Evolutionary conservation across 345 rosid genomes (phyloP).

Genomic region (Eucalyptus lansdowneana): DNA sequence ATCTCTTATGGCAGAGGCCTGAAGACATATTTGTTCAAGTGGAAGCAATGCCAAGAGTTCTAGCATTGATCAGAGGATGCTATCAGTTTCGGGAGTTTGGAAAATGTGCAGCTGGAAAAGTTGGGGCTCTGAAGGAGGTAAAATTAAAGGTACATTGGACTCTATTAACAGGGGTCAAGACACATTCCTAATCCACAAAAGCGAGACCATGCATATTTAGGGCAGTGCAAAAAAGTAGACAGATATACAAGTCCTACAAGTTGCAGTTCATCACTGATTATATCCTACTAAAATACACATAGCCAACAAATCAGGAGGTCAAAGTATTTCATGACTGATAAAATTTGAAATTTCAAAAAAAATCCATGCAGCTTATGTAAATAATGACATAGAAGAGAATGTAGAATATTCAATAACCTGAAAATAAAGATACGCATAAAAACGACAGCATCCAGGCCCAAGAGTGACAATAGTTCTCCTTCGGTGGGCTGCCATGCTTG

Average conservation of each 20-base stretch:
- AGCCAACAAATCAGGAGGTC: not conserved
- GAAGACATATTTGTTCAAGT: not conserved
- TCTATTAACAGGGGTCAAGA: not conserved
- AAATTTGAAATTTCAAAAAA: not conserved
- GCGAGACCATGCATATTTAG: not conserved
- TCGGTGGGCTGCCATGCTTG: slow-evolving; percentile 61
- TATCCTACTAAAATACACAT: not conserved
- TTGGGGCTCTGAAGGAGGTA: not conserved
- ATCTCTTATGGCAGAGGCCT: not conserved
- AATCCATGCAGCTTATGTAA: not conserved
- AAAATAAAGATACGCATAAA: slow-evolving; percentile 56
- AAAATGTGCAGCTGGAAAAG: not conserved
- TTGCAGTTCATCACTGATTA: not conserved
- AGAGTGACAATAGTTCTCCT: slow-evolving; percentile 39
- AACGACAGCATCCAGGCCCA: slow-evolving; percentile 78
- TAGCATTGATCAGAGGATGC: not conserved
- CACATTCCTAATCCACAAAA: not conserved
- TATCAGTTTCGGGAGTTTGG: not conserved
- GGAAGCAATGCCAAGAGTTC: not conserved
- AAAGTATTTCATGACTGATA: not conserved
- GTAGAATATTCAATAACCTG: slow-evolving; percentile 22
- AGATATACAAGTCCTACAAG: not conserved
- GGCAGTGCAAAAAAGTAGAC: not conserved
- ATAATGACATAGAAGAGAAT: not conserved
- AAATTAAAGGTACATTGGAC: not conserved